phyloP scores from a whole-genome alignment of 768 basidiomycete species.

The Macrolepiota dolichaula region DNA sequence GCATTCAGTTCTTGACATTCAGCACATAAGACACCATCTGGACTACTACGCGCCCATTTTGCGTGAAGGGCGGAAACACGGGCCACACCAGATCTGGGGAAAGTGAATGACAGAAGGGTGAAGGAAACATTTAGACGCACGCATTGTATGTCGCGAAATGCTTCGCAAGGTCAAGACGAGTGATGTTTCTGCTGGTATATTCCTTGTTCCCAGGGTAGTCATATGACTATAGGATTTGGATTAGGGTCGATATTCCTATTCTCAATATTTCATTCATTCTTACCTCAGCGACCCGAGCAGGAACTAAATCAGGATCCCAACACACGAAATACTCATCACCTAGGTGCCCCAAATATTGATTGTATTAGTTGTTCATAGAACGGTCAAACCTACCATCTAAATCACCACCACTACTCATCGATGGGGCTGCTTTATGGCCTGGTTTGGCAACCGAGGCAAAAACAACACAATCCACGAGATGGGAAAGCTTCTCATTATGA shows the following conservation, averaged over 20 bases:
- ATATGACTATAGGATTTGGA: conserved; percentile 43
- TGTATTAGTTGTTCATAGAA: background rate
- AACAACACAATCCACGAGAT: conserved; percentile 66
- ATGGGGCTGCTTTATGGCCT: conserved; percentile 59
- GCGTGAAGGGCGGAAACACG: conserved; percentile 53
- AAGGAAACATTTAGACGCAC: conserved; percentile 28
- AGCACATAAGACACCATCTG: conserved; percentile 53
- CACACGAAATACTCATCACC: conserved; percentile 69
- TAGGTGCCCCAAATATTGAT: conserved; percentile 14
- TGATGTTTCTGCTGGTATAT: conserved; percentile 40
- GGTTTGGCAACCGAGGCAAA: conserved; percentile 57
- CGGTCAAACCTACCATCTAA: conserved; percentile 40
- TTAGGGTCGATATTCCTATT: background rate
- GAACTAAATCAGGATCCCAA: conserved; percentile 65
- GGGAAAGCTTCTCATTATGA: conserved; percentile 41
- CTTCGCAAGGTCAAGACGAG: conserved; percentile 54
- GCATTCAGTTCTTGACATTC: conserved; percentile 74
- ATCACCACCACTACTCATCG: conserved; percentile 71
- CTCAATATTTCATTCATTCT: conserved; percentile 3
- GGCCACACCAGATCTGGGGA: conserved; percentile 50
- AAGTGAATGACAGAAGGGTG: background rate
- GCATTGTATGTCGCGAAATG: conserved; percentile 66
- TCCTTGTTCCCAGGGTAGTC: conserved; percentile 67
- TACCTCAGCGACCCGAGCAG: conserved; percentile 51
- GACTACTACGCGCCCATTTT: conserved; percentile 55